These are phyloP conservation scores for Metschnikowia lunata DNA, from an alignment of 805 yeast species.

Conservation along the genomic window DNA sequence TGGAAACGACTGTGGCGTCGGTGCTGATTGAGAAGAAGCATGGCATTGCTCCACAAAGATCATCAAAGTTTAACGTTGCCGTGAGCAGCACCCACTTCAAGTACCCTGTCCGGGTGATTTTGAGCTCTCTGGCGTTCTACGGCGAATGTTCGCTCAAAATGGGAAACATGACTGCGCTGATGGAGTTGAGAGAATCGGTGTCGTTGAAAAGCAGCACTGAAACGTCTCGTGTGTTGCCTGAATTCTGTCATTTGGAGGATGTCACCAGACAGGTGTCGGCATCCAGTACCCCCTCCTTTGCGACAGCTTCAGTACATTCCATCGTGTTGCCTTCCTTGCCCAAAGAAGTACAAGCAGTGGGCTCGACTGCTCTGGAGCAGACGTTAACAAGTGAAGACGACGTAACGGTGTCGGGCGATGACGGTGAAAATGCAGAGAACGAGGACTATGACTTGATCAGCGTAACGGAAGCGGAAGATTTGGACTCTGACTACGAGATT, in stretches of 20 bases:
- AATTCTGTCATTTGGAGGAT: neutral
- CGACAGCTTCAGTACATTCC: slow-evolving; percentile 8
- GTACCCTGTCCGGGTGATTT: slow-evolving; percentile 29
- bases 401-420: neutral
- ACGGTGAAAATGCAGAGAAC: slow-evolving; percentile 11
- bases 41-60: slow-evolving; percentile 29
- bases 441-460: slow-evolving; percentile 36
- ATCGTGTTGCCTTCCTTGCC: slow-evolving; percentile 9
- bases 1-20: slow-evolving; percentile 22
- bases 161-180: slow-evolving; percentile 22
- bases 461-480: slow-evolving; percentile 24
- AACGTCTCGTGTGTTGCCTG: neutral
- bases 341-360: slow-evolving; percentile 4
- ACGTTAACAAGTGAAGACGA: slow-evolving; percentile 2
- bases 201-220: neutral
- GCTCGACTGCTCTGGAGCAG: neutral
- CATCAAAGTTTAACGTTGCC: slow-evolving; percentile 31
- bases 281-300: slow-evolving; percentile 6
- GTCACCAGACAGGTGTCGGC: slow-evolving; percentile 1
- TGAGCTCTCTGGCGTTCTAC: slow-evolving; percentile 18
- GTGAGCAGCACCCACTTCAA: slow-evolving; percentile 29
- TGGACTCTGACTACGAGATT: slow-evolving; percentile 36
- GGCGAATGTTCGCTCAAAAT: slow-evolving; percentile 23
- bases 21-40: slow-evolving; percentile 28
- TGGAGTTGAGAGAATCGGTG: slow-evolving; percentile 1